Conservation (phyloP, 1,139 yeast species). For the Candida tropicalis region DNA sequence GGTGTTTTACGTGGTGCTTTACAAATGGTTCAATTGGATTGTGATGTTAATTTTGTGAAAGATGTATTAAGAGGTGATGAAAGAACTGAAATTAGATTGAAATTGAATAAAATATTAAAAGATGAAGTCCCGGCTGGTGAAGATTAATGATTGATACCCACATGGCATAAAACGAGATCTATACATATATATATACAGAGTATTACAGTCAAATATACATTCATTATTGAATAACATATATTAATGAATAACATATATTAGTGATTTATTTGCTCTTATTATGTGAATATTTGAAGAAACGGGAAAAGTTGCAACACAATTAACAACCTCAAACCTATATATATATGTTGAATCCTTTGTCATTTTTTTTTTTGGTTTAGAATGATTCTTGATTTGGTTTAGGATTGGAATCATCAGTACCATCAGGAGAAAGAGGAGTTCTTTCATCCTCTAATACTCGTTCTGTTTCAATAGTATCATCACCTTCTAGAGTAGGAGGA, state of each 20-base stretch:
- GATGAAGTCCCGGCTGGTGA: conserved; percentile 99
- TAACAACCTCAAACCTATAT: too few species aligned
- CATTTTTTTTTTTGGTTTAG: too few species aligned
- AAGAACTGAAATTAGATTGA: conserved; percentile 75
- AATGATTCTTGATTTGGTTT: not conserved
- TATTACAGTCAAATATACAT: too few species aligned
- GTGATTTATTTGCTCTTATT: too few species aligned
- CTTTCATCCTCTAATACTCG: not conserved
- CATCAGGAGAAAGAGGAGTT: not conserved
- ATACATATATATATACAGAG: too few species aligned
- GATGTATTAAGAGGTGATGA: conserved; percentile 86
- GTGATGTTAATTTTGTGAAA: conserved; percentile 77
- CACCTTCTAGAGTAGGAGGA: not conserved
- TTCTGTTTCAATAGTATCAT: not conserved
- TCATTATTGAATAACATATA: too few species aligned
- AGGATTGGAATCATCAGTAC: not conserved
- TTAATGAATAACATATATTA: too few species aligned
- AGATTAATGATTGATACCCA: conserved; percentile 59
- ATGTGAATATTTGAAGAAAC: too few species aligned
- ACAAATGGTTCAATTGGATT: conserved; percentile 95
- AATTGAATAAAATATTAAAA: conserved; percentile 70
- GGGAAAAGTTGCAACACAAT: too few species aligned
- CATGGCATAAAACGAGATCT: too few species aligned
- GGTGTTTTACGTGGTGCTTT: conserved; percentile 92
- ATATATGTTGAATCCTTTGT: too few species aligned